Base-by-base conservation (phyloP, 2,329 filamentous ascomycete species). In the Rhinocladiella mackenziei region DNA sequence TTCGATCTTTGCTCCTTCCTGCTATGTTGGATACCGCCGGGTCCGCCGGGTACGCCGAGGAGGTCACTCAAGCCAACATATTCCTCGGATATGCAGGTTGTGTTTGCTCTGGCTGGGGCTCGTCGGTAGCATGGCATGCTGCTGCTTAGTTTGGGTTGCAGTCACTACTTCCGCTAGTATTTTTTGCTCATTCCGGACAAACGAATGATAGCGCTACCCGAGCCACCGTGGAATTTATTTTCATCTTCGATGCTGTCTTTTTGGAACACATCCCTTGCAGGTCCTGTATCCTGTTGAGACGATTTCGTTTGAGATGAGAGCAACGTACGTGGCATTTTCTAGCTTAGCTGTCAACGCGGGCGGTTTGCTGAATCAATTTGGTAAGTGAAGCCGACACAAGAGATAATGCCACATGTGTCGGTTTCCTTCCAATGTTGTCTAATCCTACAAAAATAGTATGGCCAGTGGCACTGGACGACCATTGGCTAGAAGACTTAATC, bases 21-120 rank as follows among this genome's bases (percentile, higher is more conserved):
- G 70, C 71, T 39, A 69, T 78, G 19, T 65, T 79, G 36, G 62
- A 71, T 39, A 72, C 70, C 3, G 73, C 73, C 35, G 76, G 76
- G 14, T 67, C n/a, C n/a, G n/a, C n/a, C n/a, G n/a, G n/a, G n/a
- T n/a, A 73, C 53, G 66, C 58, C 1, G 59, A 68, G 17, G 68
- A 71, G 60, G 60, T 78, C 34, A 57, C 67, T 3, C 69, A 74
- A 5, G 71, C 74, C 9, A 75, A 78, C 40, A 73, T 82, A 51
- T 71, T 64, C 0, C 65, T 81, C 11, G 73, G 74, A 58, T 73
- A 75, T 60, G 58, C 73, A 76, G 15, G 70, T 77, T 15, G 62
- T 77, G 25, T 75, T 72, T 56, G 73, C 76, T n/a, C 64, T 78
- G 13, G 53, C 73, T 0, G 78, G 78, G 33, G 76, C 78, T 3